A percentile compares a stretch with the other conserved stretches of the same genome.
Conservation (phyloP, 192 early-diverging fungal genomes). For the Geranomyces variabilis region DNA sequence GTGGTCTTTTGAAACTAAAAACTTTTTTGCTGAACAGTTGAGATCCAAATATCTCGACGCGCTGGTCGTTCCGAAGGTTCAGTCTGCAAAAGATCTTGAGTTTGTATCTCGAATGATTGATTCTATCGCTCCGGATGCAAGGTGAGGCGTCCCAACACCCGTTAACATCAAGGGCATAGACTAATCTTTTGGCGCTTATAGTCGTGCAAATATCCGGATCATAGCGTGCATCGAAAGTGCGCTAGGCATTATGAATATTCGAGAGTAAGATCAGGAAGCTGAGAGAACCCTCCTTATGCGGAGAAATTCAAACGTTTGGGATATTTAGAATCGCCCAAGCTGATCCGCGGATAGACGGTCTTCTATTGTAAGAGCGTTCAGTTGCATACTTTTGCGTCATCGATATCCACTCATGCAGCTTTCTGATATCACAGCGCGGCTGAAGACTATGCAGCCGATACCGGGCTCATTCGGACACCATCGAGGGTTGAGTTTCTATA, state of each 20-base stretch:
- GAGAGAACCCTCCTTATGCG: not conserved
- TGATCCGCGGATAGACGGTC: conserved; percentile 76
- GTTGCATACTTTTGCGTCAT: not conserved
- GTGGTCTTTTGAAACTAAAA: not conserved
- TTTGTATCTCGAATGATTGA: conserved; percentile 77
- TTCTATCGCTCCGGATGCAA: conserved; percentile 60
- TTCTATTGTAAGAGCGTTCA: conserved; percentile 48
- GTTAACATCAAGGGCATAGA: not conserved
- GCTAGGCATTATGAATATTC: conserved; percentile 78
- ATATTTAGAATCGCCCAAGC: conserved; percentile 69
- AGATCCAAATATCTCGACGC: conserved; percentile 41
- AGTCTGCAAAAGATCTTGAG: conserved; percentile 74
- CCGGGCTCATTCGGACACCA: conserved; percentile 76
- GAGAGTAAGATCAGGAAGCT: conserved; percentile 25
- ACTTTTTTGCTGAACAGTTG: too few relatives aligned
- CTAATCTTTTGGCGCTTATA: conserved; percentile 14
- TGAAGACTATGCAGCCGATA: conserved; percentile 95
- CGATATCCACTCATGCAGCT: not conserved
- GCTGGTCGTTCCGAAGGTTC: conserved; percentile 90
- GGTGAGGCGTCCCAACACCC: not conserved
- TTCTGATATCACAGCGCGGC: conserved; percentile 57
- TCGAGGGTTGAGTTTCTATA: conserved; percentile 75
- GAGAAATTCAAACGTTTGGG: not conserved
- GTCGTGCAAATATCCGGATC: conserved; percentile 71
- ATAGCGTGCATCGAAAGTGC: conserved; percentile 91